A percentile compares a stretch with the other conserved stretches of the same genome.
Conservation (phyloP, 148 eudicot genomes). For the Rhododendron henanense region DNA sequence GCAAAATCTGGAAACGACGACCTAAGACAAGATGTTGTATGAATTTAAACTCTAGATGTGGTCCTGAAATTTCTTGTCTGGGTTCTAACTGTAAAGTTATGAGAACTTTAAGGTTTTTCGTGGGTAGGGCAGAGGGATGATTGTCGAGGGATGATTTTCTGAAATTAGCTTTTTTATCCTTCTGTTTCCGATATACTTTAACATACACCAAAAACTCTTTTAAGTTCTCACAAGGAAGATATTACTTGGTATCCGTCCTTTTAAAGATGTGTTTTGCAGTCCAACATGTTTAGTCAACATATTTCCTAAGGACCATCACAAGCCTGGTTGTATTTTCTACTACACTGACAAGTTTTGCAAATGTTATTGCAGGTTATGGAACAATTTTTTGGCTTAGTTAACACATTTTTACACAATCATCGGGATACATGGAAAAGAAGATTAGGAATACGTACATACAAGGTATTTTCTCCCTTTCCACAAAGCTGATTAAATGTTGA, state of each 20-base stretch:
- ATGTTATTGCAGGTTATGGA: conserved; percentile 78
- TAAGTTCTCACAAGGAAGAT: neutral
- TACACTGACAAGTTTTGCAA: neutral
- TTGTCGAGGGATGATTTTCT: neutral
- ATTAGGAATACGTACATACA: conserved; percentile 88
- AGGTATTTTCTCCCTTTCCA: conserved; percentile 42
- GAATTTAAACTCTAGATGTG: conserved; percentile 20
- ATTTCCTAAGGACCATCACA: neutral
- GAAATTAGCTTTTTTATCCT: neutral
- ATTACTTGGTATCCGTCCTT: neutral
- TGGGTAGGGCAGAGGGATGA: neutral
- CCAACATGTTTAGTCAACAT: neutral
- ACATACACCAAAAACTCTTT: neutral
- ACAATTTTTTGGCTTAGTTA: conserved; percentile 92
- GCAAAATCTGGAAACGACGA: conserved; percentile 99
- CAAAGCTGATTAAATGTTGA: neutral
- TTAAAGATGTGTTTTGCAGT: neutral
- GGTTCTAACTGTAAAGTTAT: neutral
- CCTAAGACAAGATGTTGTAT: conserved; percentile 99
- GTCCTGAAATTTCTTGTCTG: conserved; percentile 1
- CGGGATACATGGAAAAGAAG: conserved; percentile 89
- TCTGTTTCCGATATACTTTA: neutral
- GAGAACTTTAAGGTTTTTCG: neutral
- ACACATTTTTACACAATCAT: conserved; percentile 86
- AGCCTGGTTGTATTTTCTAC: neutral